These are phyloP conservation scores for Phytophthora citricola DNA, from an alignment of 352 stramenopile genomes.

Conservation along the genomic window DNA sequence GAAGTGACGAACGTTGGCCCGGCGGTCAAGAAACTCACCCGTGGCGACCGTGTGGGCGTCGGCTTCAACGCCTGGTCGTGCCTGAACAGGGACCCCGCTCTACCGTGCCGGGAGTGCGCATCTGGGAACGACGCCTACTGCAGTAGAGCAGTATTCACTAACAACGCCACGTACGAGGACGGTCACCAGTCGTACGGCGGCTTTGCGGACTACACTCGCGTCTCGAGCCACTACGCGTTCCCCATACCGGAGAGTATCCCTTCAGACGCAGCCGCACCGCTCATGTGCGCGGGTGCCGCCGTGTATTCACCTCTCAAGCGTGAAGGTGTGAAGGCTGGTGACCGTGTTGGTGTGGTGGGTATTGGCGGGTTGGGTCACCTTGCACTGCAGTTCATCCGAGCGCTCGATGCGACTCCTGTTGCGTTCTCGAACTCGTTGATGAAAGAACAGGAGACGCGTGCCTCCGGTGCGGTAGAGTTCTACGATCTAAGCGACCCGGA, in stretches of 20 bases:
- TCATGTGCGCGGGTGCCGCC: slow-evolving; percentile 84
- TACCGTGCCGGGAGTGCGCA: slow-evolving; percentile 59
- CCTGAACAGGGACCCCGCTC: slow-evolving; percentile 44
- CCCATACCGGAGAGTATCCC: slow-evolving; percentile 57
- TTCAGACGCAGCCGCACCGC: slow-evolving; percentile 41
- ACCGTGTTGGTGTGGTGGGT: slow-evolving; percentile 68
- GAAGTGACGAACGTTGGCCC: slow-evolving; percentile 8
- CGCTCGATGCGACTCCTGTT: slow-evolving; percentile 4
- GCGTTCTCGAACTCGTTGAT: slow-evolving; percentile 17
- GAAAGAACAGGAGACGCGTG: slow-evolving; percentile 12
- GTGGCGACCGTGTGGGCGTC: slow-evolving; percentile 75
- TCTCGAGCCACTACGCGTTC: slow-evolving; percentile 58
- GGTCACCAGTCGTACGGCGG: slow-evolving; percentile 51
- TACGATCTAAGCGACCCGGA: slow-evolving; percentile 40
- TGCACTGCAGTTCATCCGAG: slow-evolving; percentile 21
- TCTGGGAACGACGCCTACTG: slow-evolving; percentile 64
- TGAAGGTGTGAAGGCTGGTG: slow-evolving; percentile 43
- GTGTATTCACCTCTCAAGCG: slow-evolving; percentile 68
- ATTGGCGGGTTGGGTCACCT: slow-evolving; percentile 80
- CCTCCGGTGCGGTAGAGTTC: slow-evolving; percentile 14
- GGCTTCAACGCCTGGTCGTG: slow-evolving; percentile 72
- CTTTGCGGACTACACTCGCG: slow-evolving; percentile 70
- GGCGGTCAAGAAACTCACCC: slow-evolving; percentile 47
- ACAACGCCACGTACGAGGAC: slow-evolving; percentile 47
- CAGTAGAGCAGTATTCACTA: slow-evolving; percentile 44